Evolutionary conservation across 805 yeast genomes (phyloP), one percentile per base, ranked within the genome.

Genomic region (Hanseniaspora meyeri): DNA sequence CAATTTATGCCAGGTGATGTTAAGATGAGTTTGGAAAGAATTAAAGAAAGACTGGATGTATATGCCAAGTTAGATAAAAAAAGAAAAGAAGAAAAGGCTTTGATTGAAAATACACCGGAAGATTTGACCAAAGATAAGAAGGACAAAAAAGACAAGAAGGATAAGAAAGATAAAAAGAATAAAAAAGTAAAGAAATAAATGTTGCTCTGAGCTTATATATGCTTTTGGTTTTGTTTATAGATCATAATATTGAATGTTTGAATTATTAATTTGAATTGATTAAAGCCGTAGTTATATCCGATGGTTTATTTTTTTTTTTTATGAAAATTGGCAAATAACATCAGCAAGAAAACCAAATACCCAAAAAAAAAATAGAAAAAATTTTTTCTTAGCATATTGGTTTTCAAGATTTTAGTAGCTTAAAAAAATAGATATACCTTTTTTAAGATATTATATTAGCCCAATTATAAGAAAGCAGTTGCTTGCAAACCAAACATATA

Each of bases 1-100:
- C 82, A 82, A 63, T 83, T 83, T 69, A 77, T 76, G 59, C 80
- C 79, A 64, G 89, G 88, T 55, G 90, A 83, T 63, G 85, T 83
- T 48, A 82, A 79, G 66, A 70, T 83, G 66, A 79, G 84, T 59
- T 72, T 83, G 61, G 86, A 81, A 63, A 75, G 87, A 60, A 76
- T 83, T 27, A 70, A 74, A 57, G 77, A 76, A 57, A 75, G 80
- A 62, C 71, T 76, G 39, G 75, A 75, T 39, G 73, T 73, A 57
- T 69, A 70, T 68, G 71, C 68, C 34, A 74, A 72, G 58, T 58
- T 68, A 40, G 64, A 64, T 45, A 55, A 58, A 29, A 62, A 60
- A 17, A 62, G 60, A 58, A 57, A 60, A 37, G 58, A 57, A 40
- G 61, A 58, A 36, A 63, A 63, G 56, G 57, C 54, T 29, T 46